Conservation (phyloP, 225 moss, liverwort and hornwort genomes). For the Physcomitrellopsis africana region DNA sequence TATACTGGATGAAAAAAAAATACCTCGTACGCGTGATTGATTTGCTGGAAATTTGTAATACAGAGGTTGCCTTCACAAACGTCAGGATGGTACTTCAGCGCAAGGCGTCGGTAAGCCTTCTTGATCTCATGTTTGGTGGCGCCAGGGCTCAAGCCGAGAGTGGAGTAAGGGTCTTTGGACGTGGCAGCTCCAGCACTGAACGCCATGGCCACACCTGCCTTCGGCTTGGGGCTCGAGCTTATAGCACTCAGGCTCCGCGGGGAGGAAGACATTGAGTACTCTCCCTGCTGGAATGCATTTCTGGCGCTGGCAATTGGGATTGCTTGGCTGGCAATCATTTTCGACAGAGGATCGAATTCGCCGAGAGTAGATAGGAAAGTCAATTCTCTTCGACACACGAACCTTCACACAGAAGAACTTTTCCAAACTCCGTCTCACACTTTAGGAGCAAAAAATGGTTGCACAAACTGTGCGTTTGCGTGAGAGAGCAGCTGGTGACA, state of each 20-base stretch:
- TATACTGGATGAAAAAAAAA: neutral
- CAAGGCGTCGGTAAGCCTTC: neutral
- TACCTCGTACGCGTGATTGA: neutral
- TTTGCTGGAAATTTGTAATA: neutral
- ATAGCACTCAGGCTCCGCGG: slow-evolving; percentile 32
- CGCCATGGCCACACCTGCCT: slow-evolving; percentile 41
- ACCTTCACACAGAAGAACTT: neutral
- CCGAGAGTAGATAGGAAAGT: neutral
- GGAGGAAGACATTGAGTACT: slow-evolving; percentile 40
- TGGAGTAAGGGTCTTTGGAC: slow-evolving; percentile 48
- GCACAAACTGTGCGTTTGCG: no score
- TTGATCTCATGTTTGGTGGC: neutral
- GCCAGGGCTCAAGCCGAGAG: slow-evolving; percentile 48
- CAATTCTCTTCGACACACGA: neutral
- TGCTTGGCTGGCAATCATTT: slow-evolving; percentile 39
- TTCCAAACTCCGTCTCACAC: no score
- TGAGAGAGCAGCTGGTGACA: no score
- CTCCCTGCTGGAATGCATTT: slow-evolving; percentile 43
- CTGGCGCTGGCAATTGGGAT: slow-evolving; percentile 37
- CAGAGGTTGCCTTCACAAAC: neutral
- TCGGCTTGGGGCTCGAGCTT: slow-evolving; percentile 32
- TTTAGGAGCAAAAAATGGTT: no score
- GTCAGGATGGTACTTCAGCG: neutral
- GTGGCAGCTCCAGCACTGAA: slow-evolving; percentile 32
- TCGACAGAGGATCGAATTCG: neutral